Evolutionary conservation across 2,329 filamentous ascomycete genomes (phyloP).

Genomic region (Phialophora chinensis): DNA sequence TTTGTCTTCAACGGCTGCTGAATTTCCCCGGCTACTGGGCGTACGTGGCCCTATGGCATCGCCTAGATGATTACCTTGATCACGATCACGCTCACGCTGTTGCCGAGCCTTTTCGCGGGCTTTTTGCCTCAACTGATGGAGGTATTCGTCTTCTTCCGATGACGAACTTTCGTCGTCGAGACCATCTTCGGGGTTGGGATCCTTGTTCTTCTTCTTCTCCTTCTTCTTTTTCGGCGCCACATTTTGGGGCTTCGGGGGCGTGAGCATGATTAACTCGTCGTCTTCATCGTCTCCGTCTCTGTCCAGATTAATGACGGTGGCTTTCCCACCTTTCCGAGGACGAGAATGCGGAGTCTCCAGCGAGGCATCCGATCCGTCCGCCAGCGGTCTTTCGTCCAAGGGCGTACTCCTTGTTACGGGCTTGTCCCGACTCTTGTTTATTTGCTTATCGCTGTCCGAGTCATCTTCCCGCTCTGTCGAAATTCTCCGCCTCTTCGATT

Average conservation of each 20-base stretch:
- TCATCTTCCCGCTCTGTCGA: slow-evolving; percentile 20
- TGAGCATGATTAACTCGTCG: slow-evolving; percentile 27
- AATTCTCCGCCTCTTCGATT: slow-evolving; percentile 44
- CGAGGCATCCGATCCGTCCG: slow-evolving; percentile 15
- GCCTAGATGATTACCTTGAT: slow-evolving; percentile 21
- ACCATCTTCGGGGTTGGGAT: background rate
- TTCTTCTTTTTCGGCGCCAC: slow-evolving; percentile 1
- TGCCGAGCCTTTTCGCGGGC: slow-evolving; percentile 48
- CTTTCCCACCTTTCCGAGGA: background rate
- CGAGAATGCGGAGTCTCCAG: slow-evolving; percentile 5
- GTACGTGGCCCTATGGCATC: slow-evolving; percentile 8
- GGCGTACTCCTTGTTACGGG: slow-evolving; percentile 33
- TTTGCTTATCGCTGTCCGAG: slow-evolving; percentile 22
- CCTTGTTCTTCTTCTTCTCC: slow-evolving; percentile 3
- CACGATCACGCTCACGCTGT: slow-evolving; percentile 20
- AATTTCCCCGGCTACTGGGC: slow-evolving; percentile 6
- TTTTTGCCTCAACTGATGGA: slow-evolving; percentile 50
- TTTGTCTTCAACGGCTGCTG: background rate
- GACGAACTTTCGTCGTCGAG: slow-evolving; percentile 34
- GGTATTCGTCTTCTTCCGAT: slow-evolving; percentile 46
- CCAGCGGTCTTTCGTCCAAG: slow-evolving; percentile 18
- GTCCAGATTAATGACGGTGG: slow-evolving; percentile 14
- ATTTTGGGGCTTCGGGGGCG: slow-evolving; percentile 12
- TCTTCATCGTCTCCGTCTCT: slow-evolving; percentile 21
- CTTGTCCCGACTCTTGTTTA: slow-evolving; percentile 8